Percentiles rank a stretch among this genome's conserved stretches.
These are phyloP conservation scores for Fraxinus latifolia DNA, from an alignment of 305 asterid genomes.

Conservation along the genomic window DNA sequence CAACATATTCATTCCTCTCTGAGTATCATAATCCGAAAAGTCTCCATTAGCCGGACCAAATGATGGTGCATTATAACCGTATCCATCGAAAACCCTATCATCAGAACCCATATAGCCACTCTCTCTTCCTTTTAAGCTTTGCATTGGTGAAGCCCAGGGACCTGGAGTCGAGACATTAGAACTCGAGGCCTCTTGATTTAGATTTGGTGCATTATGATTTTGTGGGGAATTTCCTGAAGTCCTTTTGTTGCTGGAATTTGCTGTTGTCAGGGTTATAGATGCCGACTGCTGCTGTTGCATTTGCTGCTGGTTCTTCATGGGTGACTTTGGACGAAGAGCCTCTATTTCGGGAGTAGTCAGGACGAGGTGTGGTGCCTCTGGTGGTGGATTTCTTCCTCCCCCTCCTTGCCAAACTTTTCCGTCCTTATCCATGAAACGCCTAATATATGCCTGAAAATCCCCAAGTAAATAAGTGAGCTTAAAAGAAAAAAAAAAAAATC, in stretches of 20 bases:
- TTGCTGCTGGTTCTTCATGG: constrained; percentile 95
- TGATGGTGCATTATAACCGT: constrained; percentile 52
- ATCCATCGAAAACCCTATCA: constrained; percentile 56
- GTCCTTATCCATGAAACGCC: constrained; percentile 75
- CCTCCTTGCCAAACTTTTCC: constrained; percentile 96
- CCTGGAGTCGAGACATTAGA: constrained; percentile 50
- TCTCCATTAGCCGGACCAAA: constrained; percentile 52
- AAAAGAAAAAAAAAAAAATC: too few relatives aligned
- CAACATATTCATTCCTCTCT: constrained; percentile 63
- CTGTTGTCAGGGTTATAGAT: constrained; percentile 60
- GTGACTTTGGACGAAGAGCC: constrained; percentile 91
- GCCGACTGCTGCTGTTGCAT: constrained; percentile 62
- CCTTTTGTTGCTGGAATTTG: constrained; percentile 59
- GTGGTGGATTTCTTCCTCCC: constrained; percentile 97
- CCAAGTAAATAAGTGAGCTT: background rate
- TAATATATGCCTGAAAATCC: constrained; percentile 55
- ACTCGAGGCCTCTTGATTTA: constrained; percentile 67
- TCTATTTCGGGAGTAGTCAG: constrained; percentile 90
- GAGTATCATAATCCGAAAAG: constrained; percentile 53
- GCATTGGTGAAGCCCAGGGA: constrained; percentile 64
- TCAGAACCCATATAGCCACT: constrained; percentile 50
- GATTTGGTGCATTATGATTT: constrained; percentile 38
- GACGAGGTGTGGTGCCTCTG: constrained; percentile 93
- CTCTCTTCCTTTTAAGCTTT: constrained; percentile 52
- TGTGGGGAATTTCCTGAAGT: constrained; percentile 67